Base-by-base conservation (phyloP, 805 yeast species). In the Teunomyces funiuensis region DNA sequence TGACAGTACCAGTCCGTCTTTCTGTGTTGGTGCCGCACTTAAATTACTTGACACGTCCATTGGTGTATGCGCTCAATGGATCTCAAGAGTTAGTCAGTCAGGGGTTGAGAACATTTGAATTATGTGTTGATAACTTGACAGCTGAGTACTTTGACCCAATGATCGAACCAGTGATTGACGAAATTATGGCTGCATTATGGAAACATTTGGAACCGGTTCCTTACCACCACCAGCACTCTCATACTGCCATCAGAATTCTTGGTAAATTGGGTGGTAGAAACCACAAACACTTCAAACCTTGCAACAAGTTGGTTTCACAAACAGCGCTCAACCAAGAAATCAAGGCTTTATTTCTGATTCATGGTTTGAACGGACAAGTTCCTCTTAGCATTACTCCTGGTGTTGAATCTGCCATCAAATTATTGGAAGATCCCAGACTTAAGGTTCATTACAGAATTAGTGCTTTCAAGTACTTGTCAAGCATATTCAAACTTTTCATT, bases 241-340 rank as follows among this genome's bases (percentile, higher is more conserved):
- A 93, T 58, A 88, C 96, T 0, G 90, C 98, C 0, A 82, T 93
- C 42, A 75, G 98, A 47, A 88, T 93, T 28, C 69, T 93, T 39
- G 99, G 99, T 38, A 93, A 95, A 58, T 69, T 93, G 13, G 99
- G 99, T 28, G 99, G 99, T 2, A 78, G 99, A 57, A 93, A 93
- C 54, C 82, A 97, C 52, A 82, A 84, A 39, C 88, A 88, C 57
- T 74, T 93, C 53, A 80, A 80, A 42, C 85, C 95, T 2, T 88
- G 90, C 28, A 67, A 77, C 31, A 83, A 85, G 42, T 67, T 93
- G 50, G 69, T 73, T 36, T 64, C 79, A 0, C 75, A 74, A 44
- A 69, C 77, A 0, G 69, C 70, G 15, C 54, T 78, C n/a, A 83
- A 83, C 43, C 88, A 85, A 52, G 86, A 86, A 46, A 69, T 87